Conservation (phyloP, 2,329 filamentous ascomycete species). For the Hymenoscyphus albidus region DNA sequence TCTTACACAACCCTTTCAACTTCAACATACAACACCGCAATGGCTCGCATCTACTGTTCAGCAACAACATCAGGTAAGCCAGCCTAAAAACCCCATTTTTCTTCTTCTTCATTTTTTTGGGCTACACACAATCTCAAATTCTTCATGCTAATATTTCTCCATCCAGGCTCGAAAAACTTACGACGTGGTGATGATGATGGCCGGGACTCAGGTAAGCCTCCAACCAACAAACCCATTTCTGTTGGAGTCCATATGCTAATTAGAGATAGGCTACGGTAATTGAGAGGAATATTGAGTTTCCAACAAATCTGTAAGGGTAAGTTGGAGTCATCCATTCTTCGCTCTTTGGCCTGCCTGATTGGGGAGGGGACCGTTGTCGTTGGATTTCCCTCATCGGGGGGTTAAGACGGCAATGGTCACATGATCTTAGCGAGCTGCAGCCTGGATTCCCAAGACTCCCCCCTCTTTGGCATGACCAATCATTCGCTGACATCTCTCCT, state of each 20-base stretch:
- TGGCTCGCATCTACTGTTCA: neutral
- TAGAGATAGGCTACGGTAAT: neutral
- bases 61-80: neutral
- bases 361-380: slow-evolving; percentile 3
- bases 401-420: slow-evolving; percentile 2
- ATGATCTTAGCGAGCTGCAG: neutral
- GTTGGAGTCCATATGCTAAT: slow-evolving; percentile 4
- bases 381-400: neutral
- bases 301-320: slow-evolving; percentile 4
- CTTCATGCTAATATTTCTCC: slow-evolving; percentile 5
- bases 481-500: slow-evolving; percentile 7
- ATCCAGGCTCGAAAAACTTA: neutral
- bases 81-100: neutral
- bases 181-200: slow-evolving; percentile 1
- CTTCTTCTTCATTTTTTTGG: neutral
- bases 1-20: neutral
- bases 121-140: neutral
- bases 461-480: neutral
- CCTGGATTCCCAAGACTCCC: neutral
- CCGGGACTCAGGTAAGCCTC: slow-evolving; percentile 6
- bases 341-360: neutral
- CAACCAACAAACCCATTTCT: slow-evolving; percentile 3
- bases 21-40: neutral
- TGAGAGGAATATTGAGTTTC: neutral
- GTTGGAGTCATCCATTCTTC: slow-evolving; percentile 1